Evolutionary conservation across 768 basidiomycete species (phyloP).

Genomic region (Nidularia pulvinata): DNA sequence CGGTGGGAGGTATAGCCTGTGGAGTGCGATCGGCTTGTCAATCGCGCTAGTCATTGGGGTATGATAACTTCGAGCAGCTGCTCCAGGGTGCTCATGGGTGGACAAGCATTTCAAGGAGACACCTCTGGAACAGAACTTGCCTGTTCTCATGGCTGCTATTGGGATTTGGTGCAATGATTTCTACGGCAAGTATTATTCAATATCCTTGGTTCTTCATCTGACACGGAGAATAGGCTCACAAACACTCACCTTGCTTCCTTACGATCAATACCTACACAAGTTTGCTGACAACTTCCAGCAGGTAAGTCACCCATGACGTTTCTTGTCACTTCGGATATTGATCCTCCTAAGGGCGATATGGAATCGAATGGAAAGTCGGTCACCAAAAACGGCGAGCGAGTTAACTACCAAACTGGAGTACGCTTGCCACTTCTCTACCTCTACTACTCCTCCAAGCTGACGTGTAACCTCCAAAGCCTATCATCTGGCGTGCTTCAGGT

Average conservation of each 20-base stretch:
- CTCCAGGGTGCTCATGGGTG: slow-evolving; percentile 94
- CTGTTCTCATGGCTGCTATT: slow-evolving; percentile 85
- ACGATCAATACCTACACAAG: slow-evolving; percentile 99
- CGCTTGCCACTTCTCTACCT: background rate
- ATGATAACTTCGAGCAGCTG: slow-evolving; percentile 89
- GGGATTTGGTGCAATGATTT: slow-evolving; percentile 99
- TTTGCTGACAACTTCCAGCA: slow-evolving; percentile 99
- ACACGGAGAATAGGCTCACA: slow-evolving; percentile 62
- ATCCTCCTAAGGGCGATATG: slow-evolving; percentile 74
- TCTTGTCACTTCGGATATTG: too few species aligned
- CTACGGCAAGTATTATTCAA: slow-evolving; percentile 50
- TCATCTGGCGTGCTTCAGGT: slow-evolving; percentile 98
- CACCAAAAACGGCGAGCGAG: slow-evolving; percentile 91
- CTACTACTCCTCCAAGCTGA: background rate
- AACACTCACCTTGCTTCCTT: slow-evolving; percentile 93
- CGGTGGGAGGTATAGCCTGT: slow-evolving; percentile 96
- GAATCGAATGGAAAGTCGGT: slow-evolving; percentile 98
- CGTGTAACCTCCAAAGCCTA: slow-evolving; percentile 56
- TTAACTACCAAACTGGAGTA: slow-evolving; percentile 96
- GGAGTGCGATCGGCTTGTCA: slow-evolving; percentile 97
- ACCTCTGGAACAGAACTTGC: slow-evolving; percentile 87
- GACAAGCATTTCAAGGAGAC: slow-evolving; percentile 95
- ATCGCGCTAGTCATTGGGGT: slow-evolving; percentile 95
- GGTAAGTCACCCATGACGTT: slow-evolving; percentile 7
- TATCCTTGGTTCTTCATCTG: background rate